Evolutionary conservation across 1,139 yeast species (phyloP), one percentile per base, ranked within the genome.

Genomic region (Saccharomyces uvarum): DNA sequence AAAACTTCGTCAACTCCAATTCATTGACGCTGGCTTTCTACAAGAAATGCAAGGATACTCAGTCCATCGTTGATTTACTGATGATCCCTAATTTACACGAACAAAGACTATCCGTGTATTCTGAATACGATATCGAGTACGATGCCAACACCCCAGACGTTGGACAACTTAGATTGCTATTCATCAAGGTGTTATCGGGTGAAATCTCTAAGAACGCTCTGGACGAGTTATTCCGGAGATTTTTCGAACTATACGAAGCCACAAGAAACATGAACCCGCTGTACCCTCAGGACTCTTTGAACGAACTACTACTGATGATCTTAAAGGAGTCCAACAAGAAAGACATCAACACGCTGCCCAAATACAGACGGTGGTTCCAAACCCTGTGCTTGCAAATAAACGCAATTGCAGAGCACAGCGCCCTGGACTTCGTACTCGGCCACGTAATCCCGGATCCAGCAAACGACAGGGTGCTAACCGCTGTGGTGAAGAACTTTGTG

Each of bases 371-470:
- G 16, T 41, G 24, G 51, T 48, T 13, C 16, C 42, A 21, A 50
- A 44, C 48, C 16, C 21, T n/a, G 52, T 44, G 42, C 47, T 44
- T 29, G 44, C 42, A 48, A n/a, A 28, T 52, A 19, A 53, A 50
- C 28, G 33, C 51, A 8, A n/a, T 54, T 27, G 48, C 54, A 46
- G 52, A 53, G 26, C 52, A 57, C 14, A 57, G 54, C 31, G 49
- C 57, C 49, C 49, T 57, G 27, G 56, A 52, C 24, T 52, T 58
- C 14, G 52, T 62, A 49, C 53, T 57, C 13, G 57, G 60, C 9
- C 51, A 54, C 24, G 50, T 66, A 31, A 61, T 66, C 2, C 67
- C 70, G 13, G 57, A 65, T 51, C 66, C 68, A 29, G 26, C 49
- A 7, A 52, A 51, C 8, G 69, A 66, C 52, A 58, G 53, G 49